phyloP scores from a whole-genome alignment of 2,329 filamentous ascomycete species.

The Tolypocladium pustulatum region DNA sequence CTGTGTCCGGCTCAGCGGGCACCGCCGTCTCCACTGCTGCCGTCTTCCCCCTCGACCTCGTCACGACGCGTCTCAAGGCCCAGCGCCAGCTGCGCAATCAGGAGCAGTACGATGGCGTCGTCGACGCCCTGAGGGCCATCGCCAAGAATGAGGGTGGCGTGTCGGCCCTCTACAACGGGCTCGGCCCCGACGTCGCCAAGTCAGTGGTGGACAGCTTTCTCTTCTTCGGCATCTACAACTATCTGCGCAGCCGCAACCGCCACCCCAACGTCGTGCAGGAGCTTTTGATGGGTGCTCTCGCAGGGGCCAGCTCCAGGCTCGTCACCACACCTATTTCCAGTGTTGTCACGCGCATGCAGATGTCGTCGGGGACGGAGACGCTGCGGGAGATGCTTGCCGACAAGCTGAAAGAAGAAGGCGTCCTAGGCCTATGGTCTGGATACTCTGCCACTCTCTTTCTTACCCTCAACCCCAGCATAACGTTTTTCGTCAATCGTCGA shows the following conservation, averaged over 20 bases:
- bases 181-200: conserved; percentile 54
- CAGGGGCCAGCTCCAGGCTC: conserved; percentile 64
- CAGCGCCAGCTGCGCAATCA: conserved; percentile 47
- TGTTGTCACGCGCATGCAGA: conserved; percentile 74
- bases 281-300: conserved; percentile 60
- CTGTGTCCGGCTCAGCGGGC: conserved; percentile 66
- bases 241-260: conserved; percentile 28
- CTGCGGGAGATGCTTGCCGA: conserved; percentile 49
- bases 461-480: conserved; percentile 77
- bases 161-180: conserved; percentile 57
- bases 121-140: conserved; percentile 63
- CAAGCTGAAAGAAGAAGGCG: conserved; percentile 59
- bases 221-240: conserved; percentile 75
- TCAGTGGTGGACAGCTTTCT: conserved; percentile 67
- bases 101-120: conserved; percentile 50
- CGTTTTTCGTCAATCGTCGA: conserved; percentile 71
- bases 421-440: conserved; percentile 75
- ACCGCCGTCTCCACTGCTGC: conserved; percentile 69
- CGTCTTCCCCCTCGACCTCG: conserved; percentile 72
- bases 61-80: conserved; percentile 73
- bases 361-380: conserved; percentile 36
- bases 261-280: conserved; percentile 57
- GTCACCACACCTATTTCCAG: conserved; percentile 75
- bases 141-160: conserved; percentile 60
- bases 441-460: conserved; percentile 73